These are phyloP conservation scores for Paraglomus occultum DNA, from an alignment of 192 early-diverging fungal genomes.

Conservation along the genomic window DNA sequence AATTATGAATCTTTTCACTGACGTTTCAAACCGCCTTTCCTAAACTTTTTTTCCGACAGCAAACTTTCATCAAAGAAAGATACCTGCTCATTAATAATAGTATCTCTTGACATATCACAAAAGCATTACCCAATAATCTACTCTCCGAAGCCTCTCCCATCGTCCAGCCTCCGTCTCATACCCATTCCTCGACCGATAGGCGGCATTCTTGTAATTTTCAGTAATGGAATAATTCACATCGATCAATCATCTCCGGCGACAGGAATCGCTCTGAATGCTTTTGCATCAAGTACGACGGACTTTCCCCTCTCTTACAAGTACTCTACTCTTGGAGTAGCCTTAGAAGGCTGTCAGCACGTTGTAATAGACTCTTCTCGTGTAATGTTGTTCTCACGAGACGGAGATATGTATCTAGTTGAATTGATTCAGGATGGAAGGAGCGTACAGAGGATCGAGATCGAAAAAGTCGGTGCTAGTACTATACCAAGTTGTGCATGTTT, in stretches of 20 bases:
- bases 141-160: slow-evolving; percentile 72
- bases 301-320: slow-evolving; percentile 46
- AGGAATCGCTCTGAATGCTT: slow-evolving; percentile 71
- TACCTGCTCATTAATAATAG: slow-evolving; percentile 70
- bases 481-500: slow-evolving; percentile 52
- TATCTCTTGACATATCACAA: slow-evolving; percentile 82
- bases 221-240: slow-evolving; percentile 82
- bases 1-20: neutral
- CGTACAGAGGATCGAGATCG: slow-evolving; percentile 69
- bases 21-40: neutral
- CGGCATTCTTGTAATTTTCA: slow-evolving; percentile 77
- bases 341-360: slow-evolving; percentile 66
- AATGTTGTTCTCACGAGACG: slow-evolving; percentile 68
- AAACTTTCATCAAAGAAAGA: slow-evolving; percentile 66
- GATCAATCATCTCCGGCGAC: slow-evolving; percentile 82
- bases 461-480: slow-evolving; percentile 46
- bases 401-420: slow-evolving; percentile 70
- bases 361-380: slow-evolving; percentile 72
- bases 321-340: slow-evolving; percentile 61
- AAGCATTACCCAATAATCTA: slow-evolving; percentile 82
- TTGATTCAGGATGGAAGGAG: slow-evolving; percentile 75
- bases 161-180: slow-evolving; percentile 69
- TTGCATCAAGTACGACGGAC: slow-evolving; percentile 48
- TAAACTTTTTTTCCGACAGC: slow-evolving; percentile 34
- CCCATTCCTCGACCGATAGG: slow-evolving; percentile 82